Evolutionary conservation across 257 asterid species (phyloP).

Genomic region (Cinchona pubescens): DNA sequence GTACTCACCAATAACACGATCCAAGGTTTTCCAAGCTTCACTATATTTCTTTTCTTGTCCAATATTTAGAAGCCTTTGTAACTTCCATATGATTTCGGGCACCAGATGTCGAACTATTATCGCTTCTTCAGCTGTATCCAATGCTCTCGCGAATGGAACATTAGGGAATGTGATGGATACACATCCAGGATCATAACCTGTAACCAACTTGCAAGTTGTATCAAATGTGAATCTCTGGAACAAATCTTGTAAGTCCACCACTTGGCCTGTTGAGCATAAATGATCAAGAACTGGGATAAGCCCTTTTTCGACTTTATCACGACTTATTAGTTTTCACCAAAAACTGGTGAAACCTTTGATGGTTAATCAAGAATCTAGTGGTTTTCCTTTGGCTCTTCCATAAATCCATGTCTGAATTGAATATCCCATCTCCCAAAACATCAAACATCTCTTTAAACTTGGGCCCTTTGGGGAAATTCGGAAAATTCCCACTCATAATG

Average conservation of each 20-base stretch:
- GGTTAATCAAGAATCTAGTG: conserved; percentile 39
- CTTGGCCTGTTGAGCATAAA: conserved; percentile 13
- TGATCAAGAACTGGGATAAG: conserved; percentile 50
- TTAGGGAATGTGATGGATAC: conserved; percentile 42
- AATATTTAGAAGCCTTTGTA: conserved; percentile 40
- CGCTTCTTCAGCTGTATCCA: conserved; percentile 62
- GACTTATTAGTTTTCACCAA: conserved; percentile 32
- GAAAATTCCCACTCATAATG: conserved; percentile 47
- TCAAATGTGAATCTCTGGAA: conserved; percentile 65
- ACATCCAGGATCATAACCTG: conserved; percentile 63
- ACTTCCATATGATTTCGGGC: conserved; percentile 56
- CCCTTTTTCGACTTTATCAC: conserved; percentile 40
- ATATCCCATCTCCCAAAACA: conserved; percentile 63
- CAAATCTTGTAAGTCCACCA: conserved; percentile 53
- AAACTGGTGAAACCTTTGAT: conserved; percentile 35
- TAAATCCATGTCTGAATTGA: conserved; percentile 45
- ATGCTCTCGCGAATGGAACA: conserved; percentile 52
- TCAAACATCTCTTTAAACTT: conserved; percentile 49
- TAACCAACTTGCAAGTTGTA: conserved; percentile 46
- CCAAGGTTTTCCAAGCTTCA: conserved; percentile 41
- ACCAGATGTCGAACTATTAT: conserved; percentile 45
- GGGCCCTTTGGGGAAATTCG: conserved; percentile 54
- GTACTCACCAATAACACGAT: conserved; percentile 32
- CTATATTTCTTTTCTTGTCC: conserved; percentile 43
- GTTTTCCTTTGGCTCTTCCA: conserved; percentile 51